Evolutionary conservation across 2,329 filamentous ascomycete genomes (phyloP), one percentile per base, ranked within the genome.

Genomic region (Hirsutella minnesotensis): DNA sequence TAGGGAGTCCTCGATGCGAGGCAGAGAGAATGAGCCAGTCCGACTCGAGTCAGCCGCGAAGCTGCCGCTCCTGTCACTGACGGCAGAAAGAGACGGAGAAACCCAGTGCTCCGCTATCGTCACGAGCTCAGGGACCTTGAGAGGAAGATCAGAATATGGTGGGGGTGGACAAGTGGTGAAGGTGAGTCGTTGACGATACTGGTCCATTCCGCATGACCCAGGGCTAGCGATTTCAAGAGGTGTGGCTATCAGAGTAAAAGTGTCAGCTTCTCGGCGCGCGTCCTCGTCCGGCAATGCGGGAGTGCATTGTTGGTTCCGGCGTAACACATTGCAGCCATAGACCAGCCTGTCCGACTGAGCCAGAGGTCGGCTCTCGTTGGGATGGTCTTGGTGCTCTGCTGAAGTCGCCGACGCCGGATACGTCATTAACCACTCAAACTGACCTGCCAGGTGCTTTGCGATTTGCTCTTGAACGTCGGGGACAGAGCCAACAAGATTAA

Each of bases 1-100:
- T 9, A 81, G 61, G 2, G 77, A 80, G 53, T 81, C 77, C 53
- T 81, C 78, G 40, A 81, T 81, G 16, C 75, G 70, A 21, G 69
- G 61, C 12, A 65, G 60, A 1, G 51, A 63, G 46, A 52, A 57
- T 5, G 58, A 62, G 0, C 53, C 58, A 5, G 53, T 42, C 22
- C 51, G 50, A 20, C 60, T 59, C 16, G 57, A 58, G n/a, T 47
- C 49, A 12, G 61, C 56, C 9, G 60, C 53, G 47, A 65, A 62
- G 39, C 56, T 64, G 39, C 57, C 49, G 45, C 56, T 51, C 46
- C 52, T 50, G 38, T 62, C 53, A 43, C 59, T 55, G 43, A 54
- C 47, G 16, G 53, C 47, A 7, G 59, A 57, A 30, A 59, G 51
- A 19, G 56, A 54, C 10, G 62, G 59, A 3, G 61, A 64, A 16